Evolutionary conservation across 2,329 filamentous ascomycete species (phyloP).

Genomic region (Colletotrichum trifolii): DNA sequence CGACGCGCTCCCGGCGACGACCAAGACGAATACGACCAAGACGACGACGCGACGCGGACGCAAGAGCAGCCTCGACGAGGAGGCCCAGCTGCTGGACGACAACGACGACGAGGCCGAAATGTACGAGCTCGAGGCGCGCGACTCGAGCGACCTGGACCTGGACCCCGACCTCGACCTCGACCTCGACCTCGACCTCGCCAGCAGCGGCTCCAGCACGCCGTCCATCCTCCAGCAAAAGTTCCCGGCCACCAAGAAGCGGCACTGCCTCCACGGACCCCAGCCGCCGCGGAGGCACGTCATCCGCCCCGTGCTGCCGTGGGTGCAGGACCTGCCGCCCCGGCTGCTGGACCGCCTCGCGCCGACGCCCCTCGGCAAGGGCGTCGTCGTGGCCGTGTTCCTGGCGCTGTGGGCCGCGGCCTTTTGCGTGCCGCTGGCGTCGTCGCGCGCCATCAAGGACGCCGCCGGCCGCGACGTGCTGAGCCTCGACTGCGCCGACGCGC

Average conservation of each 20-base stretch:
- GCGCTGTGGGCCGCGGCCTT: conserved; percentile 24
- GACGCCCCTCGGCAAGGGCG: conserved; percentile 24
- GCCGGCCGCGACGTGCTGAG: conserved; percentile 14
- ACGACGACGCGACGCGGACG: conserved; percentile 1
- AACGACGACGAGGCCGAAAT: conserved; percentile 10
- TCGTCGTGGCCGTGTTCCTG: conserved; percentile 26
- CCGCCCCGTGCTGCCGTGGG: conserved; percentile 22
- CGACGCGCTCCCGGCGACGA: not conserved
- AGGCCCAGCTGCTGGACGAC: conserved; percentile 18
- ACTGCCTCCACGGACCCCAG: conserved; percentile 28
- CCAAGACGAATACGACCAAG: not conserved
- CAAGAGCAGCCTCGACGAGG: conserved; percentile 19
- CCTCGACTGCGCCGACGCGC: conserved; percentile 24
- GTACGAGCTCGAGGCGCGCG: conserved; percentile 25
- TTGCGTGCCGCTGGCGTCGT: conserved; percentile 21
- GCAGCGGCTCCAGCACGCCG: conserved; percentile 22
- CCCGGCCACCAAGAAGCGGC: conserved; percentile 22
- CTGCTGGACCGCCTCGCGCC: conserved; percentile 25
- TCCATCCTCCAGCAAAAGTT: conserved; percentile 28
- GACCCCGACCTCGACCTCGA: not conserved
- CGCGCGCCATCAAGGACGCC: conserved; percentile 15
- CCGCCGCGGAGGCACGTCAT: conserved; percentile 23
- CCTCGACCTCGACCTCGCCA: not conserved
- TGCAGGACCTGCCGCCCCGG: conserved; percentile 23
- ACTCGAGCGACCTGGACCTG: not conserved